phyloP scores from a whole-genome alignment of 495 filamentous ascomycete species.

The Neurospora africana region DNA sequence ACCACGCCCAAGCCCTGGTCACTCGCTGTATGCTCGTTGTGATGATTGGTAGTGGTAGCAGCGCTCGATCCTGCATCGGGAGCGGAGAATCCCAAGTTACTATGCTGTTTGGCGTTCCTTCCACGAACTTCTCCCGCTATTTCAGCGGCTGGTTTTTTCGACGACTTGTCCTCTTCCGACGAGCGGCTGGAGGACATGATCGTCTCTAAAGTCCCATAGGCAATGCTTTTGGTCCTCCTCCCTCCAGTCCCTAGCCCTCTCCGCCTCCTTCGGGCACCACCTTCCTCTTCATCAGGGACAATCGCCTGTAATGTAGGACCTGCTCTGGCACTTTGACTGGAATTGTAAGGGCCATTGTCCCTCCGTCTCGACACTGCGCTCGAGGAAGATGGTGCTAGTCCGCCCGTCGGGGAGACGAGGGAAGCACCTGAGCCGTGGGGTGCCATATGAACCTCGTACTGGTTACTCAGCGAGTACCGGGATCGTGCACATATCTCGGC shows the following conservation, averaged over 20 bases:
- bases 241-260: conserved; percentile 20
- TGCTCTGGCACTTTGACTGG: conserved; percentile 1
- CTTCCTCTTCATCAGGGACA: conserved; percentile 36
- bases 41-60: not conserved
- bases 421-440: conserved; percentile 40
- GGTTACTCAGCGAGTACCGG: conserved; percentile 44
- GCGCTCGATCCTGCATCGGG: conserved; percentile 8
- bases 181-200: conserved; percentile 48
- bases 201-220: conserved; percentile 45
- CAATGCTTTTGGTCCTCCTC: conserved; percentile 29
- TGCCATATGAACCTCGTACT: conserved; percentile 49
- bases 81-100: conserved; percentile 9
- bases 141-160: conserved; percentile 40
- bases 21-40: not conserved
- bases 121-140: conserved; percentile 39
- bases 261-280: conserved; percentile 13
- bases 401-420: conserved; percentile 14
- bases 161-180: conserved; percentile 40
- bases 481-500: conserved; percentile 48
- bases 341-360: not conserved
- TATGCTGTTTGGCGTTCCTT: conserved; percentile 23
- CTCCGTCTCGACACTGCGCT: conserved; percentile 8
- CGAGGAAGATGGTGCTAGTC: conserved; percentile 2
- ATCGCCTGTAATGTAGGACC: conserved; percentile 41
- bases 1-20: not conserved